A percentile compares a stretch with the other conserved stretches of the same genome.
Conservation (phyloP, 1,284 basidiomycete species). For the Leccinum huronense region DNA sequence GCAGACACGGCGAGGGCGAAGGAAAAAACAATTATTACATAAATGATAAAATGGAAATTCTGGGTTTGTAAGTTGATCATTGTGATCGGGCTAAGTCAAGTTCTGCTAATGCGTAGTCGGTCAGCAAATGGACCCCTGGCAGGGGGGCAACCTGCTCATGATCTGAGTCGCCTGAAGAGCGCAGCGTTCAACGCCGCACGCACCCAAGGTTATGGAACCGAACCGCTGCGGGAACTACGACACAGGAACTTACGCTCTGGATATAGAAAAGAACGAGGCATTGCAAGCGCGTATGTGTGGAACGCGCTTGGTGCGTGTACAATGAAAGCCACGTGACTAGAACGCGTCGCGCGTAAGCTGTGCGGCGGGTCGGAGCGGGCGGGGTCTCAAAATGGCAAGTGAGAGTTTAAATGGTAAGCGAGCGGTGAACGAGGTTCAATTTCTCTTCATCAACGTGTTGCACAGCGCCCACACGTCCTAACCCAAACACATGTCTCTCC, state of each 20-base stretch:
- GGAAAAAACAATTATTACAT: background rate
- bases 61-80: slow-evolving; percentile 23
- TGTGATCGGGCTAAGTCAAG: slow-evolving; percentile 18
- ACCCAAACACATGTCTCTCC: slow-evolving; percentile 46
- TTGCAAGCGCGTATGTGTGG: background rate
- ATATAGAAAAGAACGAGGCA: slow-evolving; percentile 1
- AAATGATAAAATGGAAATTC: slow-evolving; percentile 24
- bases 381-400: slow-evolving; percentile 34
- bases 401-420: slow-evolving; percentile 35
- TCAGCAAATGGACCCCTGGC: slow-evolving; percentile 12
- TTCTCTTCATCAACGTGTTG: slow-evolving; percentile 35
- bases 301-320: slow-evolving; percentile 6
- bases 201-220: slow-evolving; percentile 2
- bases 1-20: slow-evolving; percentile 3
- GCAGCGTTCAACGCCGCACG: background rate
- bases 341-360: slow-evolving; percentile 31
- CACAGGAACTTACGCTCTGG: slow-evolving; percentile 1
- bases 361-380: slow-evolving; percentile 32
- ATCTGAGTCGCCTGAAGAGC: background rate
- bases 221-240: slow-evolving; percentile 4
- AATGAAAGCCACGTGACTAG: slow-evolving; percentile 23
- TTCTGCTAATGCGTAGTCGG: slow-evolving; percentile 1
- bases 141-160: slow-evolving; percentile 15
- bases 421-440: slow-evolving; percentile 19
- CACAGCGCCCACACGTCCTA: slow-evolving; percentile 32